Base-by-base conservation (phyloP, 228 moss, liverwort and hornwort species). In the Sphagnum fallax region DNA sequence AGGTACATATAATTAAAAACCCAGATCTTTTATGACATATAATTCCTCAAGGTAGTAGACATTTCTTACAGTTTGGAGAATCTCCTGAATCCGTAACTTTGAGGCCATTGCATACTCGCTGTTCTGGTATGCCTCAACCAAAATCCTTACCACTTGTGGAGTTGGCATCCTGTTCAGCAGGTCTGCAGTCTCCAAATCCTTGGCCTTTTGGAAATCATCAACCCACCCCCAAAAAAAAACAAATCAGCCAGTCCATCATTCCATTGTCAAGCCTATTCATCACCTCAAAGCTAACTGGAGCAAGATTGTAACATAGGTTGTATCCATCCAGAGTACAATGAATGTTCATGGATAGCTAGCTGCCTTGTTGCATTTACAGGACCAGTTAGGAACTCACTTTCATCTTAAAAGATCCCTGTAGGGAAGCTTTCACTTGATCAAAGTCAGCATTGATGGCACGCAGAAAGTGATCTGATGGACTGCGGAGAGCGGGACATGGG, bases 391-490 rank as follows among this genome's bases (percentile, higher is more conserved):
- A 52, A 32, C 79, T 69, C 68, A 86, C 86, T 75, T 75, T 82
- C 67, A 80, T 82, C 67, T 80, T 80, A 75, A 82, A 86, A 15
- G 82, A 86, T 49, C 86, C 86, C 69, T 75, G 78, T n/a, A 83
- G 81, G 51, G 70, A 80, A 65, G 64, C 5, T 47, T 83, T 83
- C 65, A 87, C 82, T 87, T 81, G 76, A 69, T 87, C 87, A 61
- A 88, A 88, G 73, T 88, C 88, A 0, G 79, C 77, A 10, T 88
- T 88, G 68, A 88, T 51, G 62, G 81, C 84, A 5, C 88, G 88
- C 57, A 88, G 77, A 51, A 81, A 88, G 66, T 88, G 88, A 73
- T 88, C 88, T 4, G 84, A 82, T 48, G 88, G 88, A 64, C 84
- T 88, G 50, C 88, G 73, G 10, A 77, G 74, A 4, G 81, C 2